Conservation (phyloP, 1,139 yeast genomes). For the Saccharomycopsis hybrid region DNA sequence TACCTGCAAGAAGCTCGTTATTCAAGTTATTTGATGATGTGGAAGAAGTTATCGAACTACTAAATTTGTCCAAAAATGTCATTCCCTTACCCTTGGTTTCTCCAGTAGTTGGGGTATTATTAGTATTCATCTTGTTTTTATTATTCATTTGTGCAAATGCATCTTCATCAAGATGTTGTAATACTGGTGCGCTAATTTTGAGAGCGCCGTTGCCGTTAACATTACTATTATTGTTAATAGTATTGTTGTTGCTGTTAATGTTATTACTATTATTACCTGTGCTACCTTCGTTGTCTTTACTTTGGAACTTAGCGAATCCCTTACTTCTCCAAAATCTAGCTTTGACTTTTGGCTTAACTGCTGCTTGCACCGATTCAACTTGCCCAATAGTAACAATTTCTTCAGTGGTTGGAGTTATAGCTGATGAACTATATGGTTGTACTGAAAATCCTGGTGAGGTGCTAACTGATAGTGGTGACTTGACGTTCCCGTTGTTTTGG, state of each 20-base stretch:
- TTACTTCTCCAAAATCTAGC: slow-evolving; percentile 42
- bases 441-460: slow-evolving; percentile 13
- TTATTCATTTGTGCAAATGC: slow-evolving; percentile 17
- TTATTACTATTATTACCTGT: background rate
- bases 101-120: background rate
- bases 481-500: background rate
- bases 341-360: slow-evolving; percentile 29
- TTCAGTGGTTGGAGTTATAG: slow-evolving; percentile 20
- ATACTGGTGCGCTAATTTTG: slow-evolving; percentile 18
- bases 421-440: slow-evolving; percentile 16
- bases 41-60: background rate
- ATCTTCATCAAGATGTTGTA: slow-evolving; percentile 18
- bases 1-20: background rate
- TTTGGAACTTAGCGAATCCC: slow-evolving; percentile 10
- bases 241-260: background rate
- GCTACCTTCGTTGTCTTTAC: background rate
- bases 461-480: slow-evolving; percentile 4
- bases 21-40: slow-evolving; percentile 1
- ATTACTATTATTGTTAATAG: background rate
- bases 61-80: slow-evolving; percentile 17
- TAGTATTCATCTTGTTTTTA: slow-evolving; percentile 4
- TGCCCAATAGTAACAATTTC: slow-evolving; percentile 21
- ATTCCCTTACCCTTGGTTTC: slow-evolving; percentile 2
- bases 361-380: slow-evolving; percentile 7
- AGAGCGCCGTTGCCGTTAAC: background rate